Conservation (phyloP, 371 early-diverging fungal species). For the Dichotomocladium elegans region DNA sequence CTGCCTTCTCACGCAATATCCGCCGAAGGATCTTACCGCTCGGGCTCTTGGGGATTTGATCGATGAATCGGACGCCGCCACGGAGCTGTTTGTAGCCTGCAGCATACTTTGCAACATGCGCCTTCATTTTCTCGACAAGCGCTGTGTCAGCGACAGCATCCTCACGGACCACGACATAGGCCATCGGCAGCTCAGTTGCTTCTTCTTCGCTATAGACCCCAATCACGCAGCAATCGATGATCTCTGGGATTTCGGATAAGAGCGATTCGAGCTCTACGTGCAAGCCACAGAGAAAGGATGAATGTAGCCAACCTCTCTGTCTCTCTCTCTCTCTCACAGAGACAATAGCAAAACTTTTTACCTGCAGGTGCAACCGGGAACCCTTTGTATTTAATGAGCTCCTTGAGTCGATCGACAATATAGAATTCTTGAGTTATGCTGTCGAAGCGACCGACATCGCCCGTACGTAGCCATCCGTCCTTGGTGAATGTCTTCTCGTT, state of each 20-base stretch:
- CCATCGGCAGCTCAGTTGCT: conserved; percentile 77
- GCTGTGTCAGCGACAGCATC: conserved; percentile 11
- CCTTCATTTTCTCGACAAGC: conserved; percentile 20
- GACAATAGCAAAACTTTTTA: neutral
- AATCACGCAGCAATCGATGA: conserved; percentile 73
- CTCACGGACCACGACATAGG: conserved; percentile 62
- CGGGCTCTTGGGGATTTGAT: conserved; percentile 71
- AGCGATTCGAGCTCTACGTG: conserved; percentile 8
- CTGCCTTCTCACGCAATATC: conserved; percentile 37
- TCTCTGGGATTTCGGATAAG: conserved; percentile 5
- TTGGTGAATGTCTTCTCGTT: conserved; percentile 63
- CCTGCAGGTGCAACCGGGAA: conserved; percentile 60
- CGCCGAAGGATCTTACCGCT: conserved; percentile 82
- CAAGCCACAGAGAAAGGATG: conserved; percentile 16
- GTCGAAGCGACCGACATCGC: conserved; percentile 76
- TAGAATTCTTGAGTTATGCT: conserved; percentile 45
- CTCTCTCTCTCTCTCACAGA: too few relatives aligned
- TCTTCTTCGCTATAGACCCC: conserved; percentile 44
- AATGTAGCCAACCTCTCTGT: neutral
- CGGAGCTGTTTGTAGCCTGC: conserved; percentile 74
- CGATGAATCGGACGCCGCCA: conserved; percentile 74
- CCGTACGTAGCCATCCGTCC: conserved; percentile 84
- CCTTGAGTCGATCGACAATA: conserved; percentile 71
- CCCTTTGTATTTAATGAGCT: conserved; percentile 76
- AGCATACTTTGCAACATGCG: conserved; percentile 59